Percentiles rank a stretch among this genome's conserved stretches.
Evolutionary conservation across 2,329 filamentous ascomycete species (phyloP).

Genomic region (Pyricularia pennisetigena): DNA sequence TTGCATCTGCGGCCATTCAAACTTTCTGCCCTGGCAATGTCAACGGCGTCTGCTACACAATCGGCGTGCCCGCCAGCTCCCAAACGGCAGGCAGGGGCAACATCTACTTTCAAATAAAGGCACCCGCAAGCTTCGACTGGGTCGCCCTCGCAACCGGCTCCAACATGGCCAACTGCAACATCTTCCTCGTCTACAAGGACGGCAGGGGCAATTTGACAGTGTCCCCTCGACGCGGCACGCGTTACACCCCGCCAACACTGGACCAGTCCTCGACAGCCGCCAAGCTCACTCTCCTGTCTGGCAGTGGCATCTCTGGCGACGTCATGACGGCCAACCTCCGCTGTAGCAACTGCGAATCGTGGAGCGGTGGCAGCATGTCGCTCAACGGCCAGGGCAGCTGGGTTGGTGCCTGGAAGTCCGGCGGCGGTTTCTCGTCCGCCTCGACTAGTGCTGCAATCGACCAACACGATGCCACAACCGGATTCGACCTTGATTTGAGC

Average conservation of each 20-base stretch:
- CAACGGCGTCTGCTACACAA: conserved; percentile 39
- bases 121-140: conserved; percentile 44
- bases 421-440: conserved; percentile 32
- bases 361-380: conserved; percentile 25
- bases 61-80: conserved; percentile 43
- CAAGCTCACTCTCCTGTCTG: conserved; percentile 42
- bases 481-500: conserved; percentile 38
- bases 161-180: conserved; percentile 45
- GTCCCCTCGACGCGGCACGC: conserved; percentile 41
- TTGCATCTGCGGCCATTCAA: conserved; percentile 13
- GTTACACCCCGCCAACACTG: conserved; percentile 35
- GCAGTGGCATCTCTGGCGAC: conserved; percentile 42
- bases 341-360: conserved; percentile 42
- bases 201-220: conserved; percentile 50
- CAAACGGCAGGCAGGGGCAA: conserved; percentile 38
- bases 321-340: conserved; percentile 51
- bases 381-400: conserved; percentile 36
- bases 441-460: conserved; percentile 27
- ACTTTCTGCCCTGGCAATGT: conserved; percentile 29
- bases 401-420: conserved; percentile 45
- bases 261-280: conserved; percentile 28
- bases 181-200: conserved; percentile 54
- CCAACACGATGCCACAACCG: conserved; percentile 33
- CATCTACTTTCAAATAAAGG: conserved; percentile 52
- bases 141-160: conserved; percentile 47